Conservation (phyloP, 495 filamentous ascomycete species). For the Tricharina praecox region DNA sequence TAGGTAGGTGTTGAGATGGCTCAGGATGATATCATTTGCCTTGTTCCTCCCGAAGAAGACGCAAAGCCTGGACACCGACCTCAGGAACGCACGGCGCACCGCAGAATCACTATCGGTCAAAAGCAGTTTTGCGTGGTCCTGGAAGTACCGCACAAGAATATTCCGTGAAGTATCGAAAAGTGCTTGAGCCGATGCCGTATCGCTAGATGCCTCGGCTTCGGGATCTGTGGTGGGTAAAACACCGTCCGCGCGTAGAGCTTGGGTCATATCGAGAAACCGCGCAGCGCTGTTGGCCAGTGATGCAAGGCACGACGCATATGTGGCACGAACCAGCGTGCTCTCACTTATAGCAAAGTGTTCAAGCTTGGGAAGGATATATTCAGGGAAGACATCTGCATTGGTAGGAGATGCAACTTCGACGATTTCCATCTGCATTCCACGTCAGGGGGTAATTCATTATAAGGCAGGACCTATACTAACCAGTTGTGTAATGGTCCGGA, state of each 20-base stretch:
- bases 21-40: conserved; percentile 84
- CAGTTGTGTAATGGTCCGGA: conserved; percentile 73
- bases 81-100: conserved; percentile 87
- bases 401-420: conserved; percentile 79
- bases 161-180: conserved; percentile 66
- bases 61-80: conserved; percentile 80
- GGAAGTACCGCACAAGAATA: conserved; percentile 65
- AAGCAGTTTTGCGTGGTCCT: conserved; percentile 70
- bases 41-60: conserved; percentile 83
- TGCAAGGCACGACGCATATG: conserved; percentile 83
- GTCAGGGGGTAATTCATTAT: not conserved
- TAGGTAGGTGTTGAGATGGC: conserved; percentile 91
- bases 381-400: conserved; percentile 87
- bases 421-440: conserved; percentile 43
- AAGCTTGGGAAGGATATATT: conserved; percentile 79
- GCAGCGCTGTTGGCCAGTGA: conserved; percentile 79
- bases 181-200: conserved; percentile 43
- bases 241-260: conserved; percentile 69
- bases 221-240: conserved; percentile 62
- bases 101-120: conserved; percentile 72
- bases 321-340: conserved; percentile 59
- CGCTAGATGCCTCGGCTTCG: conserved; percentile 55
- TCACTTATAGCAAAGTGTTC: conserved; percentile 47
- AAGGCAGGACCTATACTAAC: conserved; percentile 21
- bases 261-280: conserved; percentile 76